phyloP scores from a whole-genome alignment of 345 rosid species.

The Eucalyptus erythrocorys region DNA sequence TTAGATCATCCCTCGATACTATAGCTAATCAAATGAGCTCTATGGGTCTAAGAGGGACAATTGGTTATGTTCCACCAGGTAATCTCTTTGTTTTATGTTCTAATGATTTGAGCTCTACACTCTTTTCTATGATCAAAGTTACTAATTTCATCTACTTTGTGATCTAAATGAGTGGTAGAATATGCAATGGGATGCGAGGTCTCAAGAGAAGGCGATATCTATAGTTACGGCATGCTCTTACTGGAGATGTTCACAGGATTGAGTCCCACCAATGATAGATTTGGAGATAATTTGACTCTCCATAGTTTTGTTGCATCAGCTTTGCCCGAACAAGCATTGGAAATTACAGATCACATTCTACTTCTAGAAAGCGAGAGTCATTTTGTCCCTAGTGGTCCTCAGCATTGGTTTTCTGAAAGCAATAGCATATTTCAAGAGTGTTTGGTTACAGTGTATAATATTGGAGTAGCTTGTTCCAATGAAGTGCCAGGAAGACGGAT shows the following conservation, averaged over 20 bases:
- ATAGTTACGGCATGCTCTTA: not conserved
- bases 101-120: not conserved
- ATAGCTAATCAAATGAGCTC: not conserved
- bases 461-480: not conserved
- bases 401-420: not conserved
- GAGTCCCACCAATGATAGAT: not conserved
- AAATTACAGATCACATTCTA: not conserved
- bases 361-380: not conserved
- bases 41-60: not conserved
- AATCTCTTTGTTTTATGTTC: not conserved
- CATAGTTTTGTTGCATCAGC: not conserved
- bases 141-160: not conserved
- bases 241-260: not conserved
- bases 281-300: not conserved
- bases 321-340: not conserved
- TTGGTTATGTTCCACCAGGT: not conserved
- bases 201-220: not conserved
- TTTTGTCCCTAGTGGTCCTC: rapidly evolving
- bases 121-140: not conserved
- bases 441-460: not conserved
- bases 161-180: not conserved
- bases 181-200: slow-evolving; percentile 2
- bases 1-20: not conserved
- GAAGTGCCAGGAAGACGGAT: not conserved
- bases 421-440: not conserved